A percentile compares a stretch with the other conserved stretches of the same genome.
Evolutionary conservation across 371 early-diverging fungal genomes (phyloP).

Genomic region (Mycotypha africana): DNA sequence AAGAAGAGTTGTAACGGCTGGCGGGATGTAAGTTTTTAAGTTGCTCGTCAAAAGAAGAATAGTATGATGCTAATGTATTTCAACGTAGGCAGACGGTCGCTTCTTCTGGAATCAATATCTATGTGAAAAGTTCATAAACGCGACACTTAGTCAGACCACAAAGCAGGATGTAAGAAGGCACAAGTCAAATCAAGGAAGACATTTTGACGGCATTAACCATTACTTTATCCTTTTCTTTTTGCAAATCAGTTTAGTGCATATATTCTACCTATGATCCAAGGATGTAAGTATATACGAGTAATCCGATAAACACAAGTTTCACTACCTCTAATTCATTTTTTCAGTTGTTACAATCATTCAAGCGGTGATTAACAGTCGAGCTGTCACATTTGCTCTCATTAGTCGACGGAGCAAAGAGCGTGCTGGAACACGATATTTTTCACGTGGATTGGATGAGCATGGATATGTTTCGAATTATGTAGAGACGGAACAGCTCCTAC

Average conservation of each 20-base stretch:
- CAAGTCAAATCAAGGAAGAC: no score
- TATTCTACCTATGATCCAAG: slow-evolving; percentile 87
- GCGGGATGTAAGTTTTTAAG: slow-evolving; percentile 33
- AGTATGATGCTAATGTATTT: neutral
- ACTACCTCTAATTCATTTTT: neutral
- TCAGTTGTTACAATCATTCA: slow-evolving; percentile 50
- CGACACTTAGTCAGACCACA: slow-evolving; percentile 4
- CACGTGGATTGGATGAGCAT: slow-evolving; percentile 86
- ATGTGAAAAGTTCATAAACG: slow-evolving; percentile 52
- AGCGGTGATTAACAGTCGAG: slow-evolving; percentile 43
- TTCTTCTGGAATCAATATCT: slow-evolving; percentile 89
- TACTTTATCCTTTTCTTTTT: no score
- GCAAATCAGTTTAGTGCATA: slow-evolving; percentile 70
- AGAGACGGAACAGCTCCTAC: slow-evolving; percentile 94
- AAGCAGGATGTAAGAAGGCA: slow-evolving; percentile 40
- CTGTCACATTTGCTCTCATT: slow-evolving; percentile 72
- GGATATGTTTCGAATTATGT: slow-evolving; percentile 97
- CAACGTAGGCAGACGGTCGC: slow-evolving; percentile 65
- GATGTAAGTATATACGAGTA: slow-evolving; percentile 54
- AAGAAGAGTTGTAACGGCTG: slow-evolving; percentile 12
- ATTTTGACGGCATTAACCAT: no score
- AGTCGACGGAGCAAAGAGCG: slow-evolving; percentile 77
- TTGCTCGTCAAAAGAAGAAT: no score
- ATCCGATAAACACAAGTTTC: neutral
- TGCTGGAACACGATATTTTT: slow-evolving; percentile 84